Evolutionary conservation across 257 asterid species (phyloP).

Genomic region (Przewalskia tangutica): DNA sequence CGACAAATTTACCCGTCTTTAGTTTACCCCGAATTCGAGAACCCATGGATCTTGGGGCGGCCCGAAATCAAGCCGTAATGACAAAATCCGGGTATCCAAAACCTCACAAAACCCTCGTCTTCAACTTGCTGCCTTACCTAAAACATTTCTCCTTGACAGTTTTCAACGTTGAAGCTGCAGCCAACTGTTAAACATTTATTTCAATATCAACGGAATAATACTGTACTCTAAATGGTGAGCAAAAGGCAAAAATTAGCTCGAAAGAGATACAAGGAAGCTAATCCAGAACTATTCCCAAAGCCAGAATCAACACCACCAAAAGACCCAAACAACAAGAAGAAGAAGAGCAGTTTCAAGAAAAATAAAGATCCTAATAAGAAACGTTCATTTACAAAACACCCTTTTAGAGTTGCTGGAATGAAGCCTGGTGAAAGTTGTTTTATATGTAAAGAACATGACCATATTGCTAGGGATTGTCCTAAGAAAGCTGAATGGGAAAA

Average conservation of each 20-base stretch:
- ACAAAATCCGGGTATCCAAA: neutral
- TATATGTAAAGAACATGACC: slow-evolving; percentile 67
- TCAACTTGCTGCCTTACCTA: neutral
- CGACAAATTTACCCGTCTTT: neutral
- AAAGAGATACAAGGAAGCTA: slow-evolving; percentile 43
- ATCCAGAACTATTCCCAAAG: slow-evolving; percentile 66
- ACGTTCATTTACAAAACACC: slow-evolving; percentile 38
- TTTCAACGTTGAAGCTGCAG: neutral
- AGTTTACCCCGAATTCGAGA: neutral
- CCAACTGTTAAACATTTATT: neutral
- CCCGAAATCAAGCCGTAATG: neutral
- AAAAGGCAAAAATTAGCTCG: slow-evolving; percentile 57
- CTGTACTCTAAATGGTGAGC: slow-evolving; percentile 46
- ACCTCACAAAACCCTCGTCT: slow-evolving; percentile 2
- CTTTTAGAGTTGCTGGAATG: slow-evolving; percentile 82
- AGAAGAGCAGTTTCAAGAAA: slow-evolving; percentile 44
- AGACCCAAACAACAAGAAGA: slow-evolving; percentile 55
- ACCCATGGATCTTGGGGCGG: neutral
- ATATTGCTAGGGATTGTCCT: slow-evolving; percentile 76
- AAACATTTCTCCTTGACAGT: neutral
- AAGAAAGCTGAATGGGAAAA: slow-evolving; percentile 78
- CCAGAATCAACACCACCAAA: slow-evolving; percentile 62
- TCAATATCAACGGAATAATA: neutral
- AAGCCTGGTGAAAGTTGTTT: slow-evolving; percentile 97
- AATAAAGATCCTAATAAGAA: slow-evolving; percentile 33